Conservation (phyloP, 352 stramenopile genomes). For the Globisporangium cystogenes region DNA sequence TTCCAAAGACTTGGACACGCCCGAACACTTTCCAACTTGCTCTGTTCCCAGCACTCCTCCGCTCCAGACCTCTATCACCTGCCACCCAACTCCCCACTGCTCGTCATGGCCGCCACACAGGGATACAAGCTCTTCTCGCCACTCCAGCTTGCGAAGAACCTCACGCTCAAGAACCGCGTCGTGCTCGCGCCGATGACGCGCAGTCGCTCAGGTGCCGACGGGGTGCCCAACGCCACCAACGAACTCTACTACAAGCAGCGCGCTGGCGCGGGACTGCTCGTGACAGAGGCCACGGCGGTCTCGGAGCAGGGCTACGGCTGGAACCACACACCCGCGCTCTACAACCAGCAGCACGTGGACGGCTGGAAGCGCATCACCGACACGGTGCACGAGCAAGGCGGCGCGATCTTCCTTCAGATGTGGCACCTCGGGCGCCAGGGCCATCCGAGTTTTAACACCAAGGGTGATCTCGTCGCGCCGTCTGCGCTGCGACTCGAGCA, state of each 20-base stretch:
- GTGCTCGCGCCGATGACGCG: constrained; percentile 36
- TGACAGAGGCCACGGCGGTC: constrained; percentile 34
- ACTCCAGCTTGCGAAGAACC: constrained; percentile 6
- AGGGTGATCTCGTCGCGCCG: constrained; percentile 26
- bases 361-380: constrained; percentile 41
- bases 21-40: not conserved
- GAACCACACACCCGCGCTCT: constrained; percentile 32
- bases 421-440: constrained; percentile 62
- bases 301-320: constrained; percentile 14
- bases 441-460: constrained; percentile 37
- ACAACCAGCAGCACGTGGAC: constrained; percentile 25
- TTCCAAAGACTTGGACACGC: no score
- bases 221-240: constrained; percentile 15
- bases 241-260: constrained; percentile 35
- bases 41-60: not conserved
- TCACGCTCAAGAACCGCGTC: constrained; percentile 23
- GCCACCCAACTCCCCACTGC: not conserved
- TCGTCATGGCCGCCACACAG: not conserved
- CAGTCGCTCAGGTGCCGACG: constrained; percentile 7
- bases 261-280: constrained; percentile 24
- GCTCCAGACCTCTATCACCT: not conserved
- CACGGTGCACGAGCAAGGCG: constrained; percentile 51
- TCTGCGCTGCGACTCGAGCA: constrained; percentile 16
- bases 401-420: constrained; percentile 61
- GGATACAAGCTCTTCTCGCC: constrained; percentile 23